These are phyloP conservation scores for Trametes sp. DNA, from an alignment of 1,284 basidiomycete species.

Conservation along the genomic window DNA sequence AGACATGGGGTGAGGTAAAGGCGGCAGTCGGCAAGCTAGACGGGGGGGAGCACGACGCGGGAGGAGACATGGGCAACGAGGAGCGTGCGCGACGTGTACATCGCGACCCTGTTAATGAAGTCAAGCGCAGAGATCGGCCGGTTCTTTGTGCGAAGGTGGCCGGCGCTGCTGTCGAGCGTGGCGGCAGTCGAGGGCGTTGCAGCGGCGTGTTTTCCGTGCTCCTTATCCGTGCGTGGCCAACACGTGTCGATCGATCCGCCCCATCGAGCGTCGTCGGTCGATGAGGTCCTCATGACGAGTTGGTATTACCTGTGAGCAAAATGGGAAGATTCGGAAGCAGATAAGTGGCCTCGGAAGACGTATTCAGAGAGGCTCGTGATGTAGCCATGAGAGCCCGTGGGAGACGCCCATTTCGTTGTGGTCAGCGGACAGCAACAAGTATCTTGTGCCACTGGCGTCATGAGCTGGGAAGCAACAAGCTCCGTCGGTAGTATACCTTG, in stretches of 20 bases:
- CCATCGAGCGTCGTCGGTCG: slow-evolving; percentile 17
- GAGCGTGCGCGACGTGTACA: slow-evolving; percentile 27
- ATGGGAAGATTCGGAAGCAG: slow-evolving; percentile 11
- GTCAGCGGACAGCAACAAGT: no score
- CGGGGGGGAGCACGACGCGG: slow-evolving; percentile 17
- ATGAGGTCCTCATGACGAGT: slow-evolving; percentile 17
- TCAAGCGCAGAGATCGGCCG: slow-evolving; percentile 25
- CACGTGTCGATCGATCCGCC: slow-evolving; percentile 36
- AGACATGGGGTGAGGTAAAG: slow-evolving; percentile 17
- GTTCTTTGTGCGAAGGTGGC: slow-evolving; percentile 30
- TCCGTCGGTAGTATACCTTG: no score
- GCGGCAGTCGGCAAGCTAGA: slow-evolving; percentile 24
- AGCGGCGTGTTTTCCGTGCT: slow-evolving; percentile 34
- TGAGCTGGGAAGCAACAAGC: no score
- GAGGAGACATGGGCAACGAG: slow-evolving; percentile 22
- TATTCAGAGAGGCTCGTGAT: slow-evolving; percentile 12
- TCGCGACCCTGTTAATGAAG: slow-evolving; percentile 32
- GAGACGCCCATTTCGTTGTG: neutral
- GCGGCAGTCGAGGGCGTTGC: slow-evolving; percentile 29
- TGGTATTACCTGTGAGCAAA: slow-evolving; percentile 6
- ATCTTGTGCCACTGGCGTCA: no score
- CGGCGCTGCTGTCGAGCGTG: slow-evolving; percentile 31
- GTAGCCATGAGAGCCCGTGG: neutral
- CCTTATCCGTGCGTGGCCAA: slow-evolving; percentile 28
- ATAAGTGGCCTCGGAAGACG: neutral